Evolutionary conservation across 805 yeast species (phyloP).

Genomic region (Metschnikowia kunwiensis): DNA sequence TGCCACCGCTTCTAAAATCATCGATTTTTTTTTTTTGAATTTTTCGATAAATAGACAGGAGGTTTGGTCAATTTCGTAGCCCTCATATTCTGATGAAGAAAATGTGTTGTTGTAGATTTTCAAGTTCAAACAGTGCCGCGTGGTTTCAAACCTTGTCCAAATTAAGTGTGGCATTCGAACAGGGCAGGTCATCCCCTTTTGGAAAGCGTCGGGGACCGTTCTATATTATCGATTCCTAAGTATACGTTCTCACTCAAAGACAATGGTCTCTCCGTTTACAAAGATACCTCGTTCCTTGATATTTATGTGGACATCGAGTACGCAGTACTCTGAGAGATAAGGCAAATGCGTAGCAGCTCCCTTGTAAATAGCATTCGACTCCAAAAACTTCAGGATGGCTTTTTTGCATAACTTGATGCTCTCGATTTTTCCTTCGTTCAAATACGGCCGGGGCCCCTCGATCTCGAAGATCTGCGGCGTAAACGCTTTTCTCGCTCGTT

Average conservation of each 20-base stretch:
- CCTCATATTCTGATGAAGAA: no score
- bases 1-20: no score
- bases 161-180: no score
- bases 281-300: constrained; percentile 8
- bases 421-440: constrained; percentile 8
- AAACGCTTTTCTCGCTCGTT: constrained; percentile 5
- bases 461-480: constrained; percentile 5
- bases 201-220: no score
- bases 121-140: no score
- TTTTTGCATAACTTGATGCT: constrained; percentile 4
- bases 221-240: no score
- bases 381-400: constrained; percentile 1
- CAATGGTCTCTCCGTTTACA: constrained; percentile 6
- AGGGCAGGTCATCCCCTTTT: no score
- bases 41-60: no score
- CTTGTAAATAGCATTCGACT: constrained; percentile 3
- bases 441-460: constrained; percentile 5
- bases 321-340: constrained; percentile 3
- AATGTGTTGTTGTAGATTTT: no score
- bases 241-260: background rate
- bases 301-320: constrained; percentile 7
- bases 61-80: no score
- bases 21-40: no score
- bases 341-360: constrained; percentile 6
- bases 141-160: no score